Base-by-base conservation (phyloP, 2,329 filamentous ascomycete species). In the Aplosporella prunicola region DNA sequence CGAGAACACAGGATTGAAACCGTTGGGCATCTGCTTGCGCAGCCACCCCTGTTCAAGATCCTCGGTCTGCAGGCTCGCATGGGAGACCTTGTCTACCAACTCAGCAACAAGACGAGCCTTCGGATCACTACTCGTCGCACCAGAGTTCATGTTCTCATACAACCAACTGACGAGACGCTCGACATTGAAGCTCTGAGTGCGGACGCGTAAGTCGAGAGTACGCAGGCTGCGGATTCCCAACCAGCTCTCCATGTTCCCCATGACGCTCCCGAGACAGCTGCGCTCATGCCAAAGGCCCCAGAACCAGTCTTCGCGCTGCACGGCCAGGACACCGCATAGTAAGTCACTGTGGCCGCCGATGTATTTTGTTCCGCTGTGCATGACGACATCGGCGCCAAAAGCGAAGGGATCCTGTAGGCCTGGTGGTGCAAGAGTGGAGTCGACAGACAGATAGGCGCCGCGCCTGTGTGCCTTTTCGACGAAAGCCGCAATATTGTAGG, bases 291-390 rank as follows among this genome's bases (percentile, higher is more conserved):
- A 63, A 51, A 96, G 62, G 15, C 61, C 65, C 67, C 34, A 69
- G 50, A 52, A 53, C 29, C 40, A 41, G 34, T 51, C 46, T 2
- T 41, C 40, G 1, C 35, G 53, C 49, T 9, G 49, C 5, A 87
- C 73, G 0, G 77, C 75, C 18, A 98, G 64, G 13, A 93, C 80
- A 15, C 91, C 91, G 54, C 84, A 93, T 5, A 96, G 74, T 71
- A 96, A 71, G 62, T 98, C 91, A 47, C 81, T 89, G 63, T 98
- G 91, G 0, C 91, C 91, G 14, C 91, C 91, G 47, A 98, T 76
- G 62, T 96, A 98, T 69, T 96, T 98, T n/a, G 88, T 94, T 3
- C 87, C 91, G 35, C 75, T 82, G 62, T 98, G 91, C 84, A 96
- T 82, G 22, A 94, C 75, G 1, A 88, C 62, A 60, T 96, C 89